Evolutionary conservation across 2,329 filamentous ascomycete genomes (phyloP).

Genomic region (Whalleya microplaca): DNA sequence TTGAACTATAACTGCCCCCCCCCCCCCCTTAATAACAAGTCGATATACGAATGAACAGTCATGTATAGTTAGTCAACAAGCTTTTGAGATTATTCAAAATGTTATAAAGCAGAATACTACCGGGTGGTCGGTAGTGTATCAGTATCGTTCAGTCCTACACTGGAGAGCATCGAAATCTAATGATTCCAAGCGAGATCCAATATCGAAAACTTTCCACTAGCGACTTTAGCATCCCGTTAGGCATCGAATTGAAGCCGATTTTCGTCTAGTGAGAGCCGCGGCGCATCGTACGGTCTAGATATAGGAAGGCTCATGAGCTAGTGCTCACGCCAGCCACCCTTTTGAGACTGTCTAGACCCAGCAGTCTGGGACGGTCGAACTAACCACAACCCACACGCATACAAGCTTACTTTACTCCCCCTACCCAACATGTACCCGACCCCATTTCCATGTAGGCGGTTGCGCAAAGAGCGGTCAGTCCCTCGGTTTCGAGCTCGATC

Average conservation of each 20-base stretch:
- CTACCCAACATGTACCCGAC: neutral
- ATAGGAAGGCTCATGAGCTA: neutral
- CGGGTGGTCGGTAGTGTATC: neutral
- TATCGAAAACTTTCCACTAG: neutral
- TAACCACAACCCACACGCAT: neutral
- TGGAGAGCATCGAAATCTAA: neutral
- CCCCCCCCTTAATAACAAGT: no score
- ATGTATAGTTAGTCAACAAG: no score
- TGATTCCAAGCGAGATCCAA: neutral
- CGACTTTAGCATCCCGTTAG: neutral
- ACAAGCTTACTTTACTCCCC: neutral
- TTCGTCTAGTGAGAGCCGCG: neutral
- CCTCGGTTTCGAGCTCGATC: neutral
- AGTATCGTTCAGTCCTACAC: neutral
- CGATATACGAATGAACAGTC: no score
- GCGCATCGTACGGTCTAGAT: neutral
- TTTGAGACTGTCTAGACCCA: neutral
- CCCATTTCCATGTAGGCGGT: neutral
- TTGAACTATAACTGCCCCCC: no score
- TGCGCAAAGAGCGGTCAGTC: neutral
- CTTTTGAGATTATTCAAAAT: neutral
- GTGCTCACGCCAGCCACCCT: neutral
- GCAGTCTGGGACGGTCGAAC: neutral
- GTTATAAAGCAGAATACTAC: neutral
- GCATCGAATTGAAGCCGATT: neutral